These are phyloP conservation scores for Monilinia fructigena DNA, from an alignment of 2,329 filamentous ascomycete species.

Conservation along the genomic window DNA sequence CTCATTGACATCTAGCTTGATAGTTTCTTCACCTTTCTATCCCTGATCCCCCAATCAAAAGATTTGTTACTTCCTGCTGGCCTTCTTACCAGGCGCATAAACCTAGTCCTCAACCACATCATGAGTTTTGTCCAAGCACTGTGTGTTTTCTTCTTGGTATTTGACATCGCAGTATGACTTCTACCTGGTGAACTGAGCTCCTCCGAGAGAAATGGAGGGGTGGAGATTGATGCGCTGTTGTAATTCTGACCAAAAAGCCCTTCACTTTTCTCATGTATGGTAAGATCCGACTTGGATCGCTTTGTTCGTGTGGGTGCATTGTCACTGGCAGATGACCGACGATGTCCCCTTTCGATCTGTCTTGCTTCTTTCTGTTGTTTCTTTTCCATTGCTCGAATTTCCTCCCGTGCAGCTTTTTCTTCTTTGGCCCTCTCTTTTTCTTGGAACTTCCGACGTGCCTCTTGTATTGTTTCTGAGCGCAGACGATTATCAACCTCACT, in stretches of 20 bases:
- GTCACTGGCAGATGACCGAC: conserved; percentile 40
- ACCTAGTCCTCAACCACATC: conserved; percentile 61
- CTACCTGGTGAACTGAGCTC: conserved; percentile 12
- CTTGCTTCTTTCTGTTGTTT: conserved; percentile 56
- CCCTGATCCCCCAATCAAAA: not conserved
- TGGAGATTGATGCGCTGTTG: conserved; percentile 22
- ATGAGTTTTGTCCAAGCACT: conserved; percentile 63
- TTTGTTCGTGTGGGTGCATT: conserved; percentile 43
- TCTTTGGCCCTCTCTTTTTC: conserved; percentile 61
- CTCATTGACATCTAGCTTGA: not conserved
- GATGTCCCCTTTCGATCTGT: conserved; percentile 46
- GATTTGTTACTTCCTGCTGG: conserved; percentile 6
- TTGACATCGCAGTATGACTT: conserved; percentile 20
- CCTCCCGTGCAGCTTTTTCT: conserved; percentile 60
- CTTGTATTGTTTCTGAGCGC: conserved; percentile 57
- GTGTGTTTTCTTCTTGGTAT: conserved; percentile 57
- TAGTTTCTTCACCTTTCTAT: not conserved
- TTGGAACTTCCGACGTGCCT: conserved; percentile 62
- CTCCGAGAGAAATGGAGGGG: conserved; percentile 19
- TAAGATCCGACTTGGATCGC: conserved; percentile 42
- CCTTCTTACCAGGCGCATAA: conserved; percentile 44
- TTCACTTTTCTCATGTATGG: conserved; percentile 28
- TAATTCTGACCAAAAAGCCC: conserved; percentile 31
- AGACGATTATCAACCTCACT: conserved; percentile 57
- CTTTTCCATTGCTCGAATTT: conserved; percentile 58